Base-by-base conservation (phyloP, 2,329 filamentous ascomycete genomes). In the Penicillium sp. region DNA sequence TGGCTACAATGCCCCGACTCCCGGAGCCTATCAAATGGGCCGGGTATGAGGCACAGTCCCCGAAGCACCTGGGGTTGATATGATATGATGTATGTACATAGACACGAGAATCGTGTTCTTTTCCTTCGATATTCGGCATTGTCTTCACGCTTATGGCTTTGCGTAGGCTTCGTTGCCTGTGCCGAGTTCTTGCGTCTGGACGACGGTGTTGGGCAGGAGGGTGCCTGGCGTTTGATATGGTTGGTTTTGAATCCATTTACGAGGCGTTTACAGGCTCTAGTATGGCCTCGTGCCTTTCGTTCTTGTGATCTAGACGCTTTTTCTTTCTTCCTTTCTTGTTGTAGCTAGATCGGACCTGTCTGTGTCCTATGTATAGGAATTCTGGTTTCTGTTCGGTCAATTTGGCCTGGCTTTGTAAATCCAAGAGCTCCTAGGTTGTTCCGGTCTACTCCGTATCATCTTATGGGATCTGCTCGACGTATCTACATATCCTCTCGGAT, bases 1-100 rank as follows among this genome's bases (percentile, higher is more conserved):
- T 29, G 79, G 81, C 49, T 84, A 87, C 70, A 83, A 88, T 41
- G 45, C 51, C 35, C 86, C 91, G 81, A 94, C 90, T 8, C 90
- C 90, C 1, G 89, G 90, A 77, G 90, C 90, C 46, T 93, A 93
- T 62, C 72, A 74, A 46, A 58, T 68, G 46, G 64, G 61, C 32
- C 71, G 71, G 60, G 62, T 62, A 54, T 72, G 59, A 68, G 59
- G 27, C 37, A 15, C 52, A 44, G 47, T 39, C 41, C 40, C 29
- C 21, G 34, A 38, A 46, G 39, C 39, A 40, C 38, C 50, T 52
- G 32, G 57, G 47, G 51, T 61, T 63, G 62, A 65, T 65, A 68
- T 58, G 68, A 70, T 64, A 60, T 70, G 68, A 71, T 65, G 68
- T 64, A 70, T 71, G 68, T 71, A 72, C 67, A 72, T 72, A 72